Conservation (phyloP, 2,329 filamentous ascomycete species). For the Dactylellina parvicollis region DNA sequence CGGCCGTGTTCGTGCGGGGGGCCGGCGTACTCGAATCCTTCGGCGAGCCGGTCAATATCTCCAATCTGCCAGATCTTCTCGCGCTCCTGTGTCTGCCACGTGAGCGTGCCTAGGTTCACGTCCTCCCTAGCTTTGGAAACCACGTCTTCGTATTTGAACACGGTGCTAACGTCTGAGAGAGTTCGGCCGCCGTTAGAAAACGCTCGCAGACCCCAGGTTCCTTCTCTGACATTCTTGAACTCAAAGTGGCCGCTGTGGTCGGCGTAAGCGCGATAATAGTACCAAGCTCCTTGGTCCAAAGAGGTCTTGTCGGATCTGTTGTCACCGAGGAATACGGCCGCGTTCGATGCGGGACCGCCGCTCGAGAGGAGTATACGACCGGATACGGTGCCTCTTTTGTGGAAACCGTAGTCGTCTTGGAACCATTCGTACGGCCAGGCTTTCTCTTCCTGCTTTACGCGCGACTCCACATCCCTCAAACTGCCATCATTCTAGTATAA, state of each 20-base stretch:
- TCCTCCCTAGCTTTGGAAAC: slow-evolving; percentile 60
- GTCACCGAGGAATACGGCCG: slow-evolving; percentile 67
- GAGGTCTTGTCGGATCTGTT: slow-evolving; percentile 61
- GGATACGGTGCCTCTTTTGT: slow-evolving; percentile 65
- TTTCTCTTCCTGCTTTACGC: slow-evolving; percentile 62
- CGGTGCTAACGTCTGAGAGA: slow-evolving; percentile 64
- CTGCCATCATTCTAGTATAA: slow-evolving; percentile 67
- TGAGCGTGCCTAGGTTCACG: slow-evolving; percentile 61
- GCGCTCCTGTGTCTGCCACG: slow-evolving; percentile 62
- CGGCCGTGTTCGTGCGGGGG: slow-evolving; percentile 64
- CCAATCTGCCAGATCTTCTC: slow-evolving; percentile 66
- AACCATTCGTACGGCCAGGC: slow-evolving; percentile 67
- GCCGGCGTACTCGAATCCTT: slow-evolving; percentile 64
- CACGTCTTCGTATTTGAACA: slow-evolving; percentile 63
- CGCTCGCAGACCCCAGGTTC: slow-evolving; percentile 65
- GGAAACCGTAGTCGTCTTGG: slow-evolving; percentile 62
- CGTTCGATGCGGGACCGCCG: slow-evolving; percentile 64
- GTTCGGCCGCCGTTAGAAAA: slow-evolving; percentile 64
- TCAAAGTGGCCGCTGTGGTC: slow-evolving; percentile 63
- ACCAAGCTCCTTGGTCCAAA: slow-evolving; percentile 65
- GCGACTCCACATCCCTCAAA: slow-evolving; percentile 62
- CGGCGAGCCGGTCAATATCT: slow-evolving; percentile 64
- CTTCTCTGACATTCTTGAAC: slow-evolving; percentile 63
- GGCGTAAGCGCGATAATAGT: slow-evolving; percentile 66
- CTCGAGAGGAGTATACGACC: slow-evolving; percentile 64